Evolutionary conservation across 202 grass and related monocot genomes (phyloP).

Genomic region (Zizania palustris): DNA sequence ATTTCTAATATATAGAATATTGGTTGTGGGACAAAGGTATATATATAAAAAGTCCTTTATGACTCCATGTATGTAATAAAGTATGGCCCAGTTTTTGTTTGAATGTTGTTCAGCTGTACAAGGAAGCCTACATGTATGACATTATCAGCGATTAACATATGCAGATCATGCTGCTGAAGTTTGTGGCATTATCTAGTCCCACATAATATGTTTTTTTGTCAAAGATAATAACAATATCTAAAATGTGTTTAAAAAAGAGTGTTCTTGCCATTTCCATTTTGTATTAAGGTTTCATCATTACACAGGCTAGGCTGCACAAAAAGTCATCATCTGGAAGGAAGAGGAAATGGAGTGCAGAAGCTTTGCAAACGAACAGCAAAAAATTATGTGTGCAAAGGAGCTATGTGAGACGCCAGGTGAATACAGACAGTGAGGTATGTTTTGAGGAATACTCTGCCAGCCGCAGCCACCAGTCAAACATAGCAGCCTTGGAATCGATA

Average conservation of each 20-base stretch:
- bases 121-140: too few relatives aligned
- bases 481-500: not conserved
- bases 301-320: conserved; percentile 25
- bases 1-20: not conserved
- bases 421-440: conserved; percentile 1
- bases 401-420: conserved; percentile 11
- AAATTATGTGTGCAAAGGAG: conserved; percentile 10
- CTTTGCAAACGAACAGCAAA: conserved; percentile 8
- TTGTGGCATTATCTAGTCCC: not conserved
- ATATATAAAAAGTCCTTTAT: too few relatives aligned
- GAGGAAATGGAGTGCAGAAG: conserved; percentile 37
- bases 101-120: too few relatives aligned
- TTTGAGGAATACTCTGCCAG: not conserved
- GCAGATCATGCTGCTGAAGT: conserved; percentile 1
- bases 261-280: not conserved
- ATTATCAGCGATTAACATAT: not conserved
- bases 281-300: conserved; percentile 15
- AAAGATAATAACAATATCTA: not conserved
- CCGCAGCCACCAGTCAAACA: conserved; percentile 2
- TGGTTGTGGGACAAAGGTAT: not conserved
- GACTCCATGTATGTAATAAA: too few relatives aligned
- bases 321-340: conserved; percentile 36
- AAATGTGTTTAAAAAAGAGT: not conserved
- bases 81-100: too few relatives aligned
- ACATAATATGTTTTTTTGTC: not conserved